Conservation (phyloP, 805 yeast species). For the Yarrowia sp. region DNA sequence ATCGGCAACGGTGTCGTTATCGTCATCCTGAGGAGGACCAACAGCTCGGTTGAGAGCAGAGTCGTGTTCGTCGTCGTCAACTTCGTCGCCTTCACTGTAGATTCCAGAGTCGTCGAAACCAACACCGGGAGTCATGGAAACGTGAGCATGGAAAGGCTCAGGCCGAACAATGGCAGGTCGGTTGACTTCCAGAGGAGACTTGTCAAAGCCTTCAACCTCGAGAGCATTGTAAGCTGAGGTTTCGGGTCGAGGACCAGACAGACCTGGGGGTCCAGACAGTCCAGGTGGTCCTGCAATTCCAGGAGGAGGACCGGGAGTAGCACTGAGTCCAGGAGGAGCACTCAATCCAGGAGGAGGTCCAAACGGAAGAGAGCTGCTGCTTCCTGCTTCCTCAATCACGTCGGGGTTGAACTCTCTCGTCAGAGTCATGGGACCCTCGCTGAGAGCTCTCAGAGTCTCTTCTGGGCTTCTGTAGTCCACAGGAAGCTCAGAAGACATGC, state of each 20-base stretch:
- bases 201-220: constrained; percentile 2
- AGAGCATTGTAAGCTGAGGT: constrained; percentile 15
- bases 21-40: constrained; percentile 13
- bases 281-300: background rate
- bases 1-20: constrained; percentile 6
- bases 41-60: background rate
- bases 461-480: background rate
- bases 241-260: constrained; percentile 19
- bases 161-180: constrained; percentile 2
- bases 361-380: background rate
- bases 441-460: constrained; percentile 12
- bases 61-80: background rate
- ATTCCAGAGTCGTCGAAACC: background rate
- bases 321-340: background rate
- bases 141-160: constrained; percentile 26
- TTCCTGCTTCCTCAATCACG: background rate
- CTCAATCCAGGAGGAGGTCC: constrained; percentile 4
- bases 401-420: background rate
- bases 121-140: constrained; percentile 19
- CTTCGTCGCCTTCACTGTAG: background rate
- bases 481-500: background rate
- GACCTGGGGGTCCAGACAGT: background rate
- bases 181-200: constrained; percentile 10
- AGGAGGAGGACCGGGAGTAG: background rate
- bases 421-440: constrained; percentile 21